Conservation (phyloP, 257 asterid genomes). For the Solanum boliviense region DNA sequence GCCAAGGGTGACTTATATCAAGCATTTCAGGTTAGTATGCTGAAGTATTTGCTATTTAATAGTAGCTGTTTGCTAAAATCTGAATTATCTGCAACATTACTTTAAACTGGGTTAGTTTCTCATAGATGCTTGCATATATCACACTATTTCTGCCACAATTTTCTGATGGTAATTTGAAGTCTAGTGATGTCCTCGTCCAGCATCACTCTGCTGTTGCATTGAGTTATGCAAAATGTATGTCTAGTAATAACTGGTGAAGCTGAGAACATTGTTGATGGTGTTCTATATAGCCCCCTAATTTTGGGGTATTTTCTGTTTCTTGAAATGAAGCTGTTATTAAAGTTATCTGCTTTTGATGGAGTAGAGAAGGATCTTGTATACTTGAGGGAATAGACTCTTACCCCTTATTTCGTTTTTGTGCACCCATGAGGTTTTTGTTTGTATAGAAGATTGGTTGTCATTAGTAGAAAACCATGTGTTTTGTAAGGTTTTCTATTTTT, state of each 20-base stretch:
- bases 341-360: neutral
- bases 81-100: neutral
- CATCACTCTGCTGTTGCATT: neutral
- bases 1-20: slow-evolving; percentile 82
- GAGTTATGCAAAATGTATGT: neutral
- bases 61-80: neutral
- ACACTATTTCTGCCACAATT: neutral
- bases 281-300: neutral
- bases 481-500: neutral
- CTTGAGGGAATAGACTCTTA: neutral
- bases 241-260: neutral
- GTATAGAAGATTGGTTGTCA: neutral
- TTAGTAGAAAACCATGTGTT: neutral
- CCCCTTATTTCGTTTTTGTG: neutral
- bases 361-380: neutral
- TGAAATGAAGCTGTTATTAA: neutral
- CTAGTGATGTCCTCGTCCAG: neutral
- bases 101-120: neutral
- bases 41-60: neutral
- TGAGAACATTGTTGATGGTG: neutral
- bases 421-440: neutral
- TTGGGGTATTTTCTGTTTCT: neutral
- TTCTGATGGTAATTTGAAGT: neutral
- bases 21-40: slow-evolving; percentile 80
- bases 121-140: neutral